Percentiles rank a stretch among this genome's conserved stretches.
These are phyloP conservation scores for Paragyromitra xinjiangensis DNA, from an alignment of 495 filamentous ascomycete genomes.

Conservation along the genomic window DNA sequence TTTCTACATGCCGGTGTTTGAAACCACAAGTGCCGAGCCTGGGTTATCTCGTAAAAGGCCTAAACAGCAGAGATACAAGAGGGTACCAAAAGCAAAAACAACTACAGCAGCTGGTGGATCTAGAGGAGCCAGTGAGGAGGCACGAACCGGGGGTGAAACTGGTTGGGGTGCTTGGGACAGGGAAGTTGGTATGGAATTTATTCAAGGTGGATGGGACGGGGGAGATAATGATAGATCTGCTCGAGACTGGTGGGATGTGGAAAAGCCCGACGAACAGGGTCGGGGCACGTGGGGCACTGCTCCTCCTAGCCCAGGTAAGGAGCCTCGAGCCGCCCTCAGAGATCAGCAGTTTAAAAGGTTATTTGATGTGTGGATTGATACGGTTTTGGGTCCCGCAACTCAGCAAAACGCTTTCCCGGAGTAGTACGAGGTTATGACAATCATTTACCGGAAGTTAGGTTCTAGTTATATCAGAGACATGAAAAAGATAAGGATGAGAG, in stretches of 20 bases:
- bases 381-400: constrained; percentile 1
- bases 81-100: not conserved
- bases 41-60: not conserved
- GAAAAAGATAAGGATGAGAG: not conserved
- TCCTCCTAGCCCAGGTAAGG: not conserved
- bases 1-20: constrained; percentile 40
- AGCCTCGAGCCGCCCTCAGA: not conserved
- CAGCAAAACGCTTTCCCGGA: not conserved
- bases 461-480: not conserved
- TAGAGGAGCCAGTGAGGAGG: not conserved
- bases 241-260: not conserved
- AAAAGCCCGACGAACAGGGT: not conserved
- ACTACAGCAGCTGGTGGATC: not conserved
- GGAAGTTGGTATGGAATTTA: not conserved
- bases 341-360: constrained; percentile 11
- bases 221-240: not conserved
- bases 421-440: not conserved
- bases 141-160: not conserved
- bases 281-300: not conserved
- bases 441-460: not conserved
- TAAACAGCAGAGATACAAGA: not conserved
- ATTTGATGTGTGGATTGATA: constrained; percentile 12
- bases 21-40: not conserved
- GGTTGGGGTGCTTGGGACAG: not conserved
- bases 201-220: not conserved